Evolutionary conservation across 1,284 basidiomycete species (phyloP), one percentile per base, ranked within the genome.

Genomic region (Takashimella koratensis): DNA sequence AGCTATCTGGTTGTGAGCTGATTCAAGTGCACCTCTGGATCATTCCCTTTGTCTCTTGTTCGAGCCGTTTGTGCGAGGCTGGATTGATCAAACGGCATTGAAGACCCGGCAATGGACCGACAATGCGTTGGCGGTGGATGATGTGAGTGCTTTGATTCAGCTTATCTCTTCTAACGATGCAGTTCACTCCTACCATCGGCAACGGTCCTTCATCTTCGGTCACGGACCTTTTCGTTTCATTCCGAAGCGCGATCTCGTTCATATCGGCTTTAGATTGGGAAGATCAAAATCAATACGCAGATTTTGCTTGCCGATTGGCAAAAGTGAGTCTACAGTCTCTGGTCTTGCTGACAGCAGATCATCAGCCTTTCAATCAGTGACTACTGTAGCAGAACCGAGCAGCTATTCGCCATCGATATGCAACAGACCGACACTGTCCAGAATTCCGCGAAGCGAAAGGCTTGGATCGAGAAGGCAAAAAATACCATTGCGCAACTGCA

Each of bases 41-140:
- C 30, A 36, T 36, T 36, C 89, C 56, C 73, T 88, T 19, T 80
- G 82, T 6, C 78, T 77, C 2, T 90, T 90, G 77, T 98, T 98
- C 67, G 87, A 90, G 71, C 85, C 88, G 2, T 92, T 91, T 70
- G 88, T 98, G 10, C 81, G 84, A 3, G 84, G 88, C 58, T 99
- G 95, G 95, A 77, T 99, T 6, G 69, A 84, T n/a, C 86, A 87
- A 57, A 96, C 91, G 0, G 90, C 95, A 61, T 83, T 80, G 56
- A 97, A 92, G 78, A 98, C 95, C 4, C 81, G 82, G 43, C 87
- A 93, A 63, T 99, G 96, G 96, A 93, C 97, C 3, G 83, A 93
- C 70, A 86, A 87, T 57, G 89, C 92, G 26, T 87, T 97, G 62
- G 82, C 84, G 42, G 85, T 87, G 1, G 93, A 97, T 73, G 87